Conservation (phyloP, 306 rosid species). For the Medicago lupulina region DNA sequence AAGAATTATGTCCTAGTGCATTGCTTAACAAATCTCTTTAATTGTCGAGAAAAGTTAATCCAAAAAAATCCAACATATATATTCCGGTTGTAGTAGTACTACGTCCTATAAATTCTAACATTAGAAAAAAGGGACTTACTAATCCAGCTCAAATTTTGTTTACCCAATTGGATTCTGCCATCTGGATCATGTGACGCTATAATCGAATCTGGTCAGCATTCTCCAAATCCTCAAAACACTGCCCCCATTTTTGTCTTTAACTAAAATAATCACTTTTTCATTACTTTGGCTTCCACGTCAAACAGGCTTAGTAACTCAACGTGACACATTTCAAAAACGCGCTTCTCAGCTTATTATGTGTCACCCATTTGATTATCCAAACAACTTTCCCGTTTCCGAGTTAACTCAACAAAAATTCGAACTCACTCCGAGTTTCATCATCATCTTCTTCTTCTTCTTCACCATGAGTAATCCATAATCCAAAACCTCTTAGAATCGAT, state of each 20-base stretch:
- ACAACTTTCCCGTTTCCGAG: slow-evolving; percentile 7
- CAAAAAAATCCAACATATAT: too few species aligned
- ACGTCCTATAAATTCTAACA: too few species aligned
- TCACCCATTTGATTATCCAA: not conserved
- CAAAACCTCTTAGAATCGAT: not conserved
- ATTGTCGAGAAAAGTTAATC: too few species aligned
- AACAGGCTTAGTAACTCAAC: not conserved
- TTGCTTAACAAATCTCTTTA: too few species aligned
- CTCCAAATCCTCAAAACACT: not conserved
- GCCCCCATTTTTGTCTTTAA: not conserved
- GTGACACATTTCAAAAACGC: not conserved
- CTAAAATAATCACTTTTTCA: too few species aligned
- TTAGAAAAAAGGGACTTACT: not conserved
- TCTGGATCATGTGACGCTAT: not conserved
- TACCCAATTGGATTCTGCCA: not conserved
- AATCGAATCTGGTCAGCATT: not conserved
- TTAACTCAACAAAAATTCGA: slow-evolving; percentile 26
- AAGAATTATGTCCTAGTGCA: too few species aligned
- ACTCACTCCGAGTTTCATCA: slow-evolving; percentile 5
- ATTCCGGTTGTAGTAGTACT: too few species aligned
- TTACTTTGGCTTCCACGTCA: slow-evolving; percentile 1
- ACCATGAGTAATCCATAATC: slow-evolving; percentile 13
- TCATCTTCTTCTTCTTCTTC: slow-evolving; percentile 8
- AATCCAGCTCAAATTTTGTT: not conserved
- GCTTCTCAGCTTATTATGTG: not conserved